Base-by-base conservation (phyloP, 768 basidiomycete genomes). In the Tulasnella sp. region DNA sequence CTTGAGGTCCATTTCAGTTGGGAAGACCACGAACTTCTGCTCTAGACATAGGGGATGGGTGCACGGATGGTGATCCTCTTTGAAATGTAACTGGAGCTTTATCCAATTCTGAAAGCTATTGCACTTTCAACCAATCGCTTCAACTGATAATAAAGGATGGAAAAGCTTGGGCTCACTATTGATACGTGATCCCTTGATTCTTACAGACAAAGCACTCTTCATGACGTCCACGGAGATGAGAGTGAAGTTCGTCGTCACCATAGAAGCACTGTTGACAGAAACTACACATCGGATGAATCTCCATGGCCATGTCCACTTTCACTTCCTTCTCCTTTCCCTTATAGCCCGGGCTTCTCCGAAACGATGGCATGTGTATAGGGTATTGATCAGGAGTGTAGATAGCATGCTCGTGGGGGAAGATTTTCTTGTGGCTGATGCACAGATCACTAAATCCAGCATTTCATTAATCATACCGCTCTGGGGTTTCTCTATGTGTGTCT, bases 201-300 rank as follows among this genome's bases (percentile, higher is more conserved):
- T 90, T 91, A 71, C 96, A 99, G 13, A 99, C 71, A 65, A 96
- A 96, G 69, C 95, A 98, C 67, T 98, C 94, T 70, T 99, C 95
- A 72, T 99, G 95, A 51, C 76, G 77, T 68, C 93, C 85, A 53
- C 94, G 81, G 85, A 97, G 89, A 70, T 99, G 96, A 23, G 83
- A 75, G 69, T 84, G 96, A n/a, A 97, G 73, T 66, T 93, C 93
- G 67, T 98, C 95, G 56, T 86, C 85, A n/a, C 85, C 75, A 68
- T 94, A 96, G 77, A 87, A 93, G 66, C 88, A 93, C 65, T 91
- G 86, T n/a, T 80, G 81, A 66, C 93, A 96, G 70, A 97, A 98
- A 66, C 82, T 81, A 70, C 90, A 94, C 1, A 87, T 65, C 0
- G 89, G 88, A 64, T 92, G 88, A 1, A 81, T 68, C 1, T 48